These are phyloP conservation scores for Hanseniaspora pseudoguilliermondii DNA, from an alignment of 805 yeast species.

Conservation along the genomic window DNA sequence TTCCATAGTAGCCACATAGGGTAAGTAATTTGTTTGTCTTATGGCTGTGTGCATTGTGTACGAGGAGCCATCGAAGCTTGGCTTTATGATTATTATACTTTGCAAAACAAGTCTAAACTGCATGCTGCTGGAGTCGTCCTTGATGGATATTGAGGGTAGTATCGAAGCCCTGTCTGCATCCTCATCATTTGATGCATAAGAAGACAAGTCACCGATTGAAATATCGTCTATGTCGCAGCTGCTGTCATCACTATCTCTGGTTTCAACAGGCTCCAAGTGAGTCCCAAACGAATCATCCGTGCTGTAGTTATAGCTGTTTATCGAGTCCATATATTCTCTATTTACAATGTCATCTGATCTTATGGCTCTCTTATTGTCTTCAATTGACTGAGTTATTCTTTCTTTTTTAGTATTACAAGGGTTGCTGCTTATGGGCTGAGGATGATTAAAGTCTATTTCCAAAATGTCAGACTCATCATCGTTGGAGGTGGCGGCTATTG, in stretches of 20 bases:
- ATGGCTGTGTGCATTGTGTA: slow-evolving; percentile 21
- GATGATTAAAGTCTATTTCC: slow-evolving; percentile 1
- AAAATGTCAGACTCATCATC: background rate
- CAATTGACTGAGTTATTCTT: background rate
- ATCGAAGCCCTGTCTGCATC: slow-evolving; percentile 19
- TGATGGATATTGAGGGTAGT: slow-evolving; percentile 25
- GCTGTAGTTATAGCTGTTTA: slow-evolving; percentile 7
- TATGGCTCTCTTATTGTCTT: background rate
- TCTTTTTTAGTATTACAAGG: background rate
- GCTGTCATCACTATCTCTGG: background rate
- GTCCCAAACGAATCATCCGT: slow-evolving; percentile 12
- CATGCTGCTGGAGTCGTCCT: slow-evolving; percentile 19
- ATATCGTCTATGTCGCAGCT: background rate
- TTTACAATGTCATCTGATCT: background rate
- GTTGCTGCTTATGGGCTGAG: background rate
- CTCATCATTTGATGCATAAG: slow-evolving; percentile 1
- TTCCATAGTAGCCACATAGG: slow-evolving; percentile 23
- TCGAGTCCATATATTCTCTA: slow-evolving; percentile 1
- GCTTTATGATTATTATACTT: slow-evolving; percentile 22
- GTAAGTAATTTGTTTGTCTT: slow-evolving; percentile 23
- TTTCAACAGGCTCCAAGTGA: slow-evolving; percentile 8
- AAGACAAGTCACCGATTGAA: background rate
- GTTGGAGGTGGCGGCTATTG: background rate
- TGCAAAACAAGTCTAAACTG: slow-evolving; percentile 27
- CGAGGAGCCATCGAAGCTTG: slow-evolving; percentile 14